Conservation (phyloP, 805 yeast genomes). For the Metschnikowia picachoensis region DNA sequence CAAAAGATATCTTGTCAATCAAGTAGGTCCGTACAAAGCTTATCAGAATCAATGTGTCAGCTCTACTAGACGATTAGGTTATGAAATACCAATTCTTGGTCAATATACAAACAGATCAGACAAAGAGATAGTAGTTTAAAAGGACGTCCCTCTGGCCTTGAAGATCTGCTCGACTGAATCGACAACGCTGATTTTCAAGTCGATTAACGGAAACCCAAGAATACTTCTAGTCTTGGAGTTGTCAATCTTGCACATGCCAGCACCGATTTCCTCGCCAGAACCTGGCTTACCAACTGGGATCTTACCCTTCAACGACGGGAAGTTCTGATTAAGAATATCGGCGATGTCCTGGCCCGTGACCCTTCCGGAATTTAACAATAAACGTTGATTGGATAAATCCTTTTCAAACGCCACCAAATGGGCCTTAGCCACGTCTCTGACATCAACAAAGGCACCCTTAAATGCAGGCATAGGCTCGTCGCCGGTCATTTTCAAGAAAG, state of each 20-base stretch:
- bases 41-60: no score
- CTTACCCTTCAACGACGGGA: conserved; percentile 42
- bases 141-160: conserved; percentile 3
- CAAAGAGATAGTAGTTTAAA: no score
- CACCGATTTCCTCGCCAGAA: conserved; percentile 19
- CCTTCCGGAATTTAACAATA: conserved; percentile 24
- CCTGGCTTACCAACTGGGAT: conserved; percentile 45
- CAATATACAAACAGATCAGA: no score
- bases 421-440: conserved; percentile 21
- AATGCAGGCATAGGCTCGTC: conserved; percentile 19
- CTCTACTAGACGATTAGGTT: no score
- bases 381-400: conserved; percentile 24
- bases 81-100: no score
- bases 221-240: conserved; percentile 32
- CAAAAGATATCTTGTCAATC: no score
- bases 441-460: conserved; percentile 23
- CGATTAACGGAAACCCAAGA: conserved; percentile 38
- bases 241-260: conserved; percentile 24
- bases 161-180: conserved; percentile 42
- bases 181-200: conserved; percentile 36
- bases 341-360: conserved; percentile 28
- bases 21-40: no score
- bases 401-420: conserved; percentile 17
- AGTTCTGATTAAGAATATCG: conserved; percentile 33
- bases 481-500: conserved; percentile 30